Evolutionary conservation across 2,329 filamentous ascomycete genomes (phyloP).

Genomic region (Aulographum hederae): DNA sequence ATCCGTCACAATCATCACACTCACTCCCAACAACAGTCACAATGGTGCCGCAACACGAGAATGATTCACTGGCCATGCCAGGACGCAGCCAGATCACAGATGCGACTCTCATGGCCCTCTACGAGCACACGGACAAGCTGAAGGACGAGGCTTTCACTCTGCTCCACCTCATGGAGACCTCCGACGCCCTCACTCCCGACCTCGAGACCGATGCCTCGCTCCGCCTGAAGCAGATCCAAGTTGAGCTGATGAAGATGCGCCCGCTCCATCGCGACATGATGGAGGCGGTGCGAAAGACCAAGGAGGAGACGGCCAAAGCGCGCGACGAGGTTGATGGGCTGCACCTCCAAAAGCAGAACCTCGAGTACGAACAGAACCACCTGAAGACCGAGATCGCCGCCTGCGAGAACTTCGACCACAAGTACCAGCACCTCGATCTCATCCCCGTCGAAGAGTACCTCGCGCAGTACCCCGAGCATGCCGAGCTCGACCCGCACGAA

Average conservation of each 20-base stretch:
- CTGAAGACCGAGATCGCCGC: slow-evolving; percentile 76
- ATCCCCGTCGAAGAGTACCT: slow-evolving; percentile 74
- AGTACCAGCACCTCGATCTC: slow-evolving; percentile 70
- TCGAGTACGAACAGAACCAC: slow-evolving; percentile 91
- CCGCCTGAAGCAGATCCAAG: slow-evolving; percentile 2
- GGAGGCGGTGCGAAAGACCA: slow-evolving; percentile 67
- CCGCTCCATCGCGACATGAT: slow-evolving; percentile 69
- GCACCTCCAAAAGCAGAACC: slow-evolving; percentile 82
- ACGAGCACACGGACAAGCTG: neutral
- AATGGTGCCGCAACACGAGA: too few relatives aligned
- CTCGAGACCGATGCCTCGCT: neutral
- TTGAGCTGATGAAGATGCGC: slow-evolving; percentile 51
- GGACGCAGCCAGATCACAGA: too few relatives aligned
- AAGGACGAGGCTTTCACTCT: neutral
- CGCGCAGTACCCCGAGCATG: slow-evolving; percentile 53
- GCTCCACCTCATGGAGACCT: neutral
- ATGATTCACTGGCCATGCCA: too few relatives aligned
- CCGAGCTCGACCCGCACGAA: slow-evolving; percentile 54
- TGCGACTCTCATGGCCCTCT: neutral
- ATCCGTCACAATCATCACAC: too few relatives aligned
- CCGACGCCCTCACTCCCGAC: slow-evolving; percentile 1
- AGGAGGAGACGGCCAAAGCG: slow-evolving; percentile 68
- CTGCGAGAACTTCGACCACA: slow-evolving; percentile 85
- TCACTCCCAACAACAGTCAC: too few relatives aligned
- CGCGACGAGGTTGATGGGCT: slow-evolving; percentile 81